Percentiles rank a stretch among this genome's conserved stretches.
Evolutionary conservation across 192 early-diverging fungal genomes (phyloP).

Genomic region (Lobosporangium transversale): DNA sequence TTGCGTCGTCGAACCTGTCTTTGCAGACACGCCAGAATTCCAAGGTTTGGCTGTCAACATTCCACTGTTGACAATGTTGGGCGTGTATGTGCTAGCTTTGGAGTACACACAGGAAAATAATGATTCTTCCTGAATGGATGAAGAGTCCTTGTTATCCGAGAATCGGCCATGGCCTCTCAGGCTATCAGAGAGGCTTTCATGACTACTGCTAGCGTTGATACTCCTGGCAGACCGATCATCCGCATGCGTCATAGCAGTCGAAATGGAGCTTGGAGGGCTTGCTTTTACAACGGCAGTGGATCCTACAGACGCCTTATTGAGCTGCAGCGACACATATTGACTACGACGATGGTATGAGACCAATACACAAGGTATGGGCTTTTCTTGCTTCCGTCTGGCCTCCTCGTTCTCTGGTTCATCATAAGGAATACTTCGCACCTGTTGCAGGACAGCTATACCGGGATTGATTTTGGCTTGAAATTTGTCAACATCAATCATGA

Average conservation of each 20-base stretch:
- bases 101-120: too few species aligned
- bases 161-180: not conserved
- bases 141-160: not conserved
- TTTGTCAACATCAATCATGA: conserved; percentile 49
- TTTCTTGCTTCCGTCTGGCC: not conserved
- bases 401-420: conserved; percentile 3
- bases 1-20: not conserved
- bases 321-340: too few species aligned
- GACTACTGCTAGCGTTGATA: conserved; percentile 7
- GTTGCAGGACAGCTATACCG: conserved; percentile 29
- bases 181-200: conserved; percentile 22
- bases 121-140: not conserved
- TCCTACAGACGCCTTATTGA: not conserved
- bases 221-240: not conserved
- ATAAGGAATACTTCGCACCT: conserved; percentile 21
- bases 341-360: conserved; percentile 39
- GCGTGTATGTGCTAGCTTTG: conserved; percentile 7
- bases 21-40: not conserved
- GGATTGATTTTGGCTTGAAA: conserved; percentile 42
- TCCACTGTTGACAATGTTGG: conserved; percentile 49
- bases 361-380: conserved; percentile 37
- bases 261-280: conserved; percentile 3
- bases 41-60: conserved; percentile 32
- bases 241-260: not conserved
- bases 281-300: not conserved